These are phyloP conservation scores for Candida odintsovae DNA, from an alignment of 805 yeast genomes.

Conservation along the genomic window DNA sequence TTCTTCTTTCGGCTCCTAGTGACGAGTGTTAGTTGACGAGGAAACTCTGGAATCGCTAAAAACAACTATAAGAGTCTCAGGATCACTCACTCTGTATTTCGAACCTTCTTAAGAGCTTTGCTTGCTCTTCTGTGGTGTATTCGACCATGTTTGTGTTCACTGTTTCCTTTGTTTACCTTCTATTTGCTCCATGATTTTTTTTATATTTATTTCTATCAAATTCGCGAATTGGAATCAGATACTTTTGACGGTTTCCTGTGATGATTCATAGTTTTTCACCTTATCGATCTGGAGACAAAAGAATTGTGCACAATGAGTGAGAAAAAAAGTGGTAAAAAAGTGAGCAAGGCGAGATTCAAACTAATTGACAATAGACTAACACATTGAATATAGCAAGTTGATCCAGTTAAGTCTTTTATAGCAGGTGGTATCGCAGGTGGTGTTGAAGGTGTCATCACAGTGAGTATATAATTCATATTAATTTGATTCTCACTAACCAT, in stretches of 20 bases:
- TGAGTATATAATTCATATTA: no score
- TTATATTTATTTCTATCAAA: no score
- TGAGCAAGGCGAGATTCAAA: neutral
- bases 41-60: no score
- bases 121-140: slow-evolving; percentile 12
- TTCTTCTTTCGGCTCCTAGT: slow-evolving; percentile 17
- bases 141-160: slow-evolving; percentile 3
- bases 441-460: slow-evolving; percentile 81
- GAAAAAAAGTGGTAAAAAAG: neutral
- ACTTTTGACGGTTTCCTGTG: neutral
- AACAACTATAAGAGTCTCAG: no score
- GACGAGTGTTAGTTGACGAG: neutral
- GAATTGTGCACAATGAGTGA: neutral
- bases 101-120: slow-evolving; percentile 16
- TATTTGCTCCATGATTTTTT: neutral
- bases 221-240: no score
- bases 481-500: slow-evolving; percentile 1
- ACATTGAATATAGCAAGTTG: slow-evolving; percentile 35
- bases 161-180: neutral
- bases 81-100: slow-evolving; percentile 19
- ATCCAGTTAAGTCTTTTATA: slow-evolving; percentile 74
- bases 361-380: slow-evolving; percentile 3
- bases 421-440: slow-evolving; percentile 99
- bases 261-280: neutral
- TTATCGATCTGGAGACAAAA: neutral